These are phyloP conservation scores for Clathrospora elynae DNA, from an alignment of 2,329 filamentous ascomycete species.

Conservation along the genomic window DNA sequence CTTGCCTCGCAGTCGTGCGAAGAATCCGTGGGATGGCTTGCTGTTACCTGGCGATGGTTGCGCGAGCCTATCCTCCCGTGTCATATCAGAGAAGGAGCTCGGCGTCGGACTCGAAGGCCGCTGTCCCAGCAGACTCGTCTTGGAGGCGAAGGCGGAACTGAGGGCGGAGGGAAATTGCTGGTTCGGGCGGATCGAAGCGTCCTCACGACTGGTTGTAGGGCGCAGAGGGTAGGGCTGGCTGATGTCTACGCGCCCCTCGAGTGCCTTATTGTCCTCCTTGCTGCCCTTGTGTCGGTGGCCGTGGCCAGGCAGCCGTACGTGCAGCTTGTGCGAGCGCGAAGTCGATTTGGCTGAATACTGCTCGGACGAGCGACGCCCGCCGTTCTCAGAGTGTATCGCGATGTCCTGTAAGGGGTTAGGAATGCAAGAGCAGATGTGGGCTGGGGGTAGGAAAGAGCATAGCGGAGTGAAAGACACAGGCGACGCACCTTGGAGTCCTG, in stretches of 20 bases:
- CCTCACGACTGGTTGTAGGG: conserved; percentile 77
- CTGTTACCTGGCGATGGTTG: conserved; percentile 63
- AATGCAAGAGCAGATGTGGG: conserved; percentile 9
- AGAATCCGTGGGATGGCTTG: conserved; percentile 57
- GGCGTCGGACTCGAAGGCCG: conserved; percentile 83
- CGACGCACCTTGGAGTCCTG: conserved; percentile 76
- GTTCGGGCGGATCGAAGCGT: conserved; percentile 58
- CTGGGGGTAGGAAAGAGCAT: not conserved
- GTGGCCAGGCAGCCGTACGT: conserved; percentile 65
- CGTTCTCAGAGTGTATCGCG: conserved; percentile 42
- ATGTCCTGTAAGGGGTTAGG: conserved; percentile 31
- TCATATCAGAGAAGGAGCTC: conserved; percentile 68
- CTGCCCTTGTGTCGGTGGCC: conserved; percentile 68
- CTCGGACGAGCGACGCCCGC: conserved; percentile 43
- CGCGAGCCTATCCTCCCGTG: conserved; percentile 47
- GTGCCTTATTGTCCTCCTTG: conserved; percentile 59
- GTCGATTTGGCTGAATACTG: conserved; percentile 56
- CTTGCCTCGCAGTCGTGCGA: conserved; percentile 59
- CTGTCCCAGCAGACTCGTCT: conserved; percentile 58
- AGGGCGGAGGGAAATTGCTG: conserved; percentile 57
- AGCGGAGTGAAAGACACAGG: not conserved
- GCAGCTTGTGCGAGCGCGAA: conserved; percentile 62
- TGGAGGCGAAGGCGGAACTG: conserved; percentile 57
- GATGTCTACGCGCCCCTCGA: conserved; percentile 41
- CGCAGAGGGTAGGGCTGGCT: conserved; percentile 62